Evolutionary conservation across 345 rosid genomes (phyloP).

Genomic region (Balakata baccata): DNA sequence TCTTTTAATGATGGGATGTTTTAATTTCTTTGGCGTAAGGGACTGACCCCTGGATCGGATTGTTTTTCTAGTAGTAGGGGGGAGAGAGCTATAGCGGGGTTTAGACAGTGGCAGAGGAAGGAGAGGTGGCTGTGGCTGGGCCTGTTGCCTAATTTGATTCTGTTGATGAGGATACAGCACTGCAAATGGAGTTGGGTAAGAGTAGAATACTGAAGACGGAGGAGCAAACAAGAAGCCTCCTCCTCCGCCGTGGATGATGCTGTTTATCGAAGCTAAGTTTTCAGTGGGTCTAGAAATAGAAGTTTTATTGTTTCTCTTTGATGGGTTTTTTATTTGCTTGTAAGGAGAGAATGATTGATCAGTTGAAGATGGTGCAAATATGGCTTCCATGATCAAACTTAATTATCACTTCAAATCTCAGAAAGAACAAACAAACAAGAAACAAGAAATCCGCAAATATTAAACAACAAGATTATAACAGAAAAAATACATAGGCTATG

Average conservation of each 20-base stretch:
- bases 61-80: slow-evolving; percentile 12
- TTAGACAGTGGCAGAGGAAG: slow-evolving; percentile 53
- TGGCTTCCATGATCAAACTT: slow-evolving; percentile 37
- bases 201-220: slow-evolving; percentile 35
- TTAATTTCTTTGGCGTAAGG: slow-evolving; percentile 37
- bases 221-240: slow-evolving; percentile 35
- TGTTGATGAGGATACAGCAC: slow-evolving; percentile 9
- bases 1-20: slow-evolving; percentile 13
- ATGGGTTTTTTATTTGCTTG: slow-evolving; percentile 38
- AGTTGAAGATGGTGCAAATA: slow-evolving; percentile 34
- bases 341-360: slow-evolving; percentile 32
- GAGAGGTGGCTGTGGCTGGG: slow-evolving; percentile 55
- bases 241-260: slow-evolving; percentile 25
- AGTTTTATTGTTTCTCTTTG: slow-evolving; percentile 34
- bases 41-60: slow-evolving; percentile 31
- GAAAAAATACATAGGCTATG: slow-evolving; percentile 22
- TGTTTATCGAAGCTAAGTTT: slow-evolving; percentile 33
- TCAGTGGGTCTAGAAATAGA: slow-evolving; percentile 36
- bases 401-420: neutral
- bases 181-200: slow-evolving; percentile 26
- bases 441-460: neutral
- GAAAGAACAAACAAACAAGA: neutral
- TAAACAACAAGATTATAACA: neutral
- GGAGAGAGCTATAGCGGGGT: slow-evolving; percentile 34
- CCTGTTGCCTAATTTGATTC: neutral